These are phyloP conservation scores for Sarocladium oryzae DNA, from an alignment of 2,329 filamentous ascomycete genomes.

Conservation along the genomic window DNA sequence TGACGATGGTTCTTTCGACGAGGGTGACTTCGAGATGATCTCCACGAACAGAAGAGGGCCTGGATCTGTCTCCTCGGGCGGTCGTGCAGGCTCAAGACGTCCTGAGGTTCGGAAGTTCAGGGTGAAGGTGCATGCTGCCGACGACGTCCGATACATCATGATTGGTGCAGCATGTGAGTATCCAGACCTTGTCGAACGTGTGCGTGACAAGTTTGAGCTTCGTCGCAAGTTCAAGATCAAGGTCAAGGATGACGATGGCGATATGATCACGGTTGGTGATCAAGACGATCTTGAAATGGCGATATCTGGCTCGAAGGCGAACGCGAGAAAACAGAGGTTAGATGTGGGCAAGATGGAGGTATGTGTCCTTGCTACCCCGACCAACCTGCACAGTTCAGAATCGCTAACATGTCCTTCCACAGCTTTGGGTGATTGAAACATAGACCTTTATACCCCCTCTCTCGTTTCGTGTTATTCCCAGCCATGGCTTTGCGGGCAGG, in stretches of 20 bases:
- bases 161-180: slow-evolving; percentile 68
- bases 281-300: slow-evolving; percentile 94
- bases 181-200: slow-evolving; percentile 67
- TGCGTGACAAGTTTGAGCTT: slow-evolving; percentile 82
- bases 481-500: not conserved
- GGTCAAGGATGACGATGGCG: slow-evolving; percentile 75
- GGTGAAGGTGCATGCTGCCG: slow-evolving; percentile 82
- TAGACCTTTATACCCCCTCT: slow-evolving; percentile 7
- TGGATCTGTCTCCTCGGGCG: slow-evolving; percentile 38
- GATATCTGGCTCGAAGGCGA: slow-evolving; percentile 60
- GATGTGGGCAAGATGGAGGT: slow-evolving; percentile 96
- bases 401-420: not conserved
- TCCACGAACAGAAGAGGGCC: slow-evolving; percentile 40
- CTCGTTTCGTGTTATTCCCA: slow-evolving; percentile 7
- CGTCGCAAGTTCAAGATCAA: slow-evolving; percentile 79
- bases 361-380: slow-evolving; percentile 36
- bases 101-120: slow-evolving; percentile 72
- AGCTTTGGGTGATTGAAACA: slow-evolving; percentile 9
- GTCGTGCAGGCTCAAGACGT: slow-evolving; percentile 48
- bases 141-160: slow-evolving; percentile 91
- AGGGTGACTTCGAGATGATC: slow-evolving; percentile 76
- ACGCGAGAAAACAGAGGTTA: slow-evolving; percentile 63
- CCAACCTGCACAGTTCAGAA: not conserved
- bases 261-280: slow-evolving; percentile 96
- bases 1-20: slow-evolving; percentile 64